Evolutionary conservation across 225 moss, liverwort and hornwort genomes (phyloP), one percentile per base, ranked within the genome.

Genomic region (Sphagnum tenellum): DNA sequence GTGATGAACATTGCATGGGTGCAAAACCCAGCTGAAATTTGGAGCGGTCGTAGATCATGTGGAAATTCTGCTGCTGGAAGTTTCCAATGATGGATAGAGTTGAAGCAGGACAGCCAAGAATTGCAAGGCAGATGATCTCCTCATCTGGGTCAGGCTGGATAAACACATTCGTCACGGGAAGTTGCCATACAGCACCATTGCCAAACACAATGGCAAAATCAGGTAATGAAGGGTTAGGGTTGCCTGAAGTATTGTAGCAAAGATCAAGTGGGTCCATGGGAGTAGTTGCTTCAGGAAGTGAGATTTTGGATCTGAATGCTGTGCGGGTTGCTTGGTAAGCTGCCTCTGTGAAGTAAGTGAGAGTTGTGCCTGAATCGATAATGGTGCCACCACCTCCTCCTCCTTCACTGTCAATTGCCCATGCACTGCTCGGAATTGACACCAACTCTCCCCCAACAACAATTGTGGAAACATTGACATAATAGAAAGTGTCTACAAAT

Each of bases 31-130:
- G 52, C 52, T 52, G 79, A 3, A 56, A 8, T 3, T 80, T 77
- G 11, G 62, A 60, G 3, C 82, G 61, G 61, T 86, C 86, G 64
- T 71, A 86, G 4, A 86, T 75, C 47, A 82, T 73, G 55, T 86
- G 82, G 48, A 80, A 82, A 51, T 86, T 86, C 47, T 86, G 86
- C 56, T 86, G 86, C 58, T 79, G 86, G 50, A 77, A 82, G 48
- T 86, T 86, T 8, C 82, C 86, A 12, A 82, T 58, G 56, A 86
- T 86, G 55, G 79, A 76, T 14, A 86, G 65, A 55, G 67, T 72
- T 12, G 71, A 70, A 7, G 64, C 64, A 2, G 72, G 73, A 63
- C 71, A 72, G 14, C 79, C 77, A 45, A 82, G 66, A 2, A 82
- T 48, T 4, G 79, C 82, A 55, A 82, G 73, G 67, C 86, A 86